Conservation (phyloP, 352 stramenopile species). For the Peronospora farinosa region DNA sequence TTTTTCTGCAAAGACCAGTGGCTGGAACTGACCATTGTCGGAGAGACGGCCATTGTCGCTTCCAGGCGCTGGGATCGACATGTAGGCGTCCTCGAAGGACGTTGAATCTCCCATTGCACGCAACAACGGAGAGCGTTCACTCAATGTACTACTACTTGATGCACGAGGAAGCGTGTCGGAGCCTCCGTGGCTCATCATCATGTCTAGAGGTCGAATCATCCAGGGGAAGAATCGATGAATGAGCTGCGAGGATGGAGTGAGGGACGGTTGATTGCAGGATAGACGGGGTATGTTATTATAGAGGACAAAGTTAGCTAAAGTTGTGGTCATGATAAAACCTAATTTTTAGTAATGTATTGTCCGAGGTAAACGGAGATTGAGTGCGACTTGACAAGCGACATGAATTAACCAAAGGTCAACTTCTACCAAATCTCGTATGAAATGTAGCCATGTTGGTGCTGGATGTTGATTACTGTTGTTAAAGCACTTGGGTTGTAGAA, state of each 20-base stretch:
- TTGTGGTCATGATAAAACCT: not conserved
- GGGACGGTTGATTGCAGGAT: not conserved
- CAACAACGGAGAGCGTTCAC: conserved; percentile 66
- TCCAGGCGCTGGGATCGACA: conserved; percentile 46
- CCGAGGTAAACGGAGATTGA: not conserved
- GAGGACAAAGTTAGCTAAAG: not conserved
- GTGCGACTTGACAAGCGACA: not conserved
- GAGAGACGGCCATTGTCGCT: conserved; percentile 22
- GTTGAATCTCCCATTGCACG: conserved; percentile 44
- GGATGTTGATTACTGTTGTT: no score
- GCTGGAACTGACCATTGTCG: conserved; percentile 54
- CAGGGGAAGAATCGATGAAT: conserved; percentile 15
- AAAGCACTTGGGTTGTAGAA: no score
- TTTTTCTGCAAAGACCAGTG: conserved; percentile 73
- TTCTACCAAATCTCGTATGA: not conserved
- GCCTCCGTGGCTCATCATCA: conserved; percentile 31
- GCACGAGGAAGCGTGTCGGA: conserved; percentile 21
- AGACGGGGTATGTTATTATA: not conserved
- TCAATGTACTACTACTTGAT: conserved; percentile 20
- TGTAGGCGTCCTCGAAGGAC: conserved; percentile 67
- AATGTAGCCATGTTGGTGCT: conserved; percentile 10
- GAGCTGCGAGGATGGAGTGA: not conserved
- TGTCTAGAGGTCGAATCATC: conserved; percentile 30
- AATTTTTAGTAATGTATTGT: not conserved
- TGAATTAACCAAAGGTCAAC: not conserved